These are phyloP conservation scores for Quercus parvula DNA, from an alignment of 306 rosid genomes.

Conservation along the genomic window DNA sequence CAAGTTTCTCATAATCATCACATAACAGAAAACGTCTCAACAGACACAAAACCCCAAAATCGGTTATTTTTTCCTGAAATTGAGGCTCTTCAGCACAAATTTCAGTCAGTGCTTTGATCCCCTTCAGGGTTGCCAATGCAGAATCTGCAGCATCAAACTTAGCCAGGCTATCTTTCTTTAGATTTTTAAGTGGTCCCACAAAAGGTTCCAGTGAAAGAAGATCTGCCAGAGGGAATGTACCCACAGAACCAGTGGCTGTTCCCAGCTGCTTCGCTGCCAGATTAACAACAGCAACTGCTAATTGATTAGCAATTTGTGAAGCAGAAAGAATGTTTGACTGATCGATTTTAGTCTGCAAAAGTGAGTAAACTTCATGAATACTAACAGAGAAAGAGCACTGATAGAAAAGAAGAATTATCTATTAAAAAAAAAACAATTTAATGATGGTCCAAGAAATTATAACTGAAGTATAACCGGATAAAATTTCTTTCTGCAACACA, in stretches of 20 bases:
- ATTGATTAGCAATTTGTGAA: constrained; percentile 68
- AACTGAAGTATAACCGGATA: constrained; percentile 19
- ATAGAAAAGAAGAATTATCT: background rate
- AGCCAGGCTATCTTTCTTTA: constrained; percentile 57
- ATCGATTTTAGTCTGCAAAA: constrained; percentile 82
- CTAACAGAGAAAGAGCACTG: background rate
- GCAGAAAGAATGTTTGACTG: constrained; percentile 75
- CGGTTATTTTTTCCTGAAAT: constrained; percentile 58
- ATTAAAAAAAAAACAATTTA: background rate
- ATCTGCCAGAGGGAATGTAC: constrained; percentile 65
- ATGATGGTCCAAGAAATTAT: constrained; percentile 19
- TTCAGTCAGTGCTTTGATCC: constrained; percentile 85
- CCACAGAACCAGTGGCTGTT: constrained; percentile 45
- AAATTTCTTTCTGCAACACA: background rate
- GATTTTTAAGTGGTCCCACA: constrained; percentile 57
- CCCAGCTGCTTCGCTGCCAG: constrained; percentile 68
- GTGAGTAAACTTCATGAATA: constrained; percentile 10
- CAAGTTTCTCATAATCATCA: constrained; percentile 92
- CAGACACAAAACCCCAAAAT: constrained; percentile 72
- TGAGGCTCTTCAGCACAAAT: constrained; percentile 63
- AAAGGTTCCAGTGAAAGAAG: constrained; percentile 81
- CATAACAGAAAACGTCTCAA: constrained; percentile 76
- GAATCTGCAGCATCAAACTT: constrained; percentile 92
- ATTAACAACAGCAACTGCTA: constrained; percentile 74
- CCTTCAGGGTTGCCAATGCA: constrained; percentile 87